phyloP scores from a whole-genome alignment of 345 rosid species.

The Stellera chamaejasme region DNA sequence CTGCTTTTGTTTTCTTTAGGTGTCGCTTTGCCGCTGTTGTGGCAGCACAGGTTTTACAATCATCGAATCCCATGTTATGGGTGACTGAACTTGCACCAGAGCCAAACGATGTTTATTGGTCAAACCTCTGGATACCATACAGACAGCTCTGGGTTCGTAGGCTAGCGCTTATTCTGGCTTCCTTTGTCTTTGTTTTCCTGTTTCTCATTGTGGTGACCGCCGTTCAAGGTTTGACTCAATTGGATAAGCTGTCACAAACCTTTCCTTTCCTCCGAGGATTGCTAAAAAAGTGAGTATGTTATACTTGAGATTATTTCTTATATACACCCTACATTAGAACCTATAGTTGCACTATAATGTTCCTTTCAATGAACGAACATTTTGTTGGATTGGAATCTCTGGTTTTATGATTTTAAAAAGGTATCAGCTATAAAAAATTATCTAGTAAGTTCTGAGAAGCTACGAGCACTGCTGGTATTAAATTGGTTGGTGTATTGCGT shows the following conservation, averaged over 20 bases:
- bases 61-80: conserved; percentile 86
- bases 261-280: conserved; percentile 56
- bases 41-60: conserved; percentile 66
- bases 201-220: conserved; percentile 64
- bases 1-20: conserved; percentile 81
- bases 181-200: conserved; percentile 58
- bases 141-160: conserved; percentile 74
- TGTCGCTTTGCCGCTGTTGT: conserved; percentile 69
- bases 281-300: conserved; percentile 40
- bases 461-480: too few species aligned
- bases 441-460: too few species aligned
- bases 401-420: too few species aligned
- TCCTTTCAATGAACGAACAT: too few species aligned
- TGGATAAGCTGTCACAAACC: conserved; percentile 33
- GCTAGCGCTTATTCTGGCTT: conserved; percentile 48
- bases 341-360: background rate
- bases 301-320: too few species aligned
- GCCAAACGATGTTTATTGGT: conserved; percentile 80
- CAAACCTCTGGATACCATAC: conserved; percentile 67
- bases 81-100: conserved; percentile 78
- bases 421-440: too few species aligned
- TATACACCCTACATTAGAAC: too few species aligned
- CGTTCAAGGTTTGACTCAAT: conserved; percentile 70
- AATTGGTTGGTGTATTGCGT: too few species aligned
- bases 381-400: too few species aligned